Base-by-base conservation (phyloP, 2,329 filamentous ascomycete species). In the Coniochaeta hoffmannii region DNA sequence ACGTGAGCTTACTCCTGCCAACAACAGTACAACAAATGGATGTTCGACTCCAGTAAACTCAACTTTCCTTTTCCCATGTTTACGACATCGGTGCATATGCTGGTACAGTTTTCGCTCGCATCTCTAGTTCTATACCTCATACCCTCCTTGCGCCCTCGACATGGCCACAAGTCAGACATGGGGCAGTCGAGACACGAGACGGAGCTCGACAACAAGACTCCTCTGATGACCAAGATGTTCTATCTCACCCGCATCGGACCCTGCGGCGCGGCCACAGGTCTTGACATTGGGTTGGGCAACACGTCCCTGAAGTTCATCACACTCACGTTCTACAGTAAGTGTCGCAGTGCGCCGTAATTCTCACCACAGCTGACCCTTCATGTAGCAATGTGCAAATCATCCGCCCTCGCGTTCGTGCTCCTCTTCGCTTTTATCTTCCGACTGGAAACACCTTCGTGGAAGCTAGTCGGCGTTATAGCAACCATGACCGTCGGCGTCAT, bases 11-110 rank as follows among this genome's bases (percentile, higher is more conserved):
- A 69, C 61, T 14, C 26, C 10, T 6, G 22, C 46, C n/a, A 31
- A 52, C 61, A 93, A 52, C 61, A 94, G 87, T 99, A 97, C 78
- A 99, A 99, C 80, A 97, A 97, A 76, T 97, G 94, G 94, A 97
- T 99, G 93, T 97, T 99, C 73, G 89, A 89, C 65, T 81, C 87
- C 59, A 81, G 87, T 62, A 84, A 88, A 62, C 82, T 95, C 63
- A 87, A 97, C 71, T 99, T 99, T 69, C 86, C 89, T 53, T 97
- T 94, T 66, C 94, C 94, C 36, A 81, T 99, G 52, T 97, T 97
- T 72, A 96, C 92, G 11, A 99, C 94, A 3, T 89, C 90, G 60
- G 78, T 94, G 69, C 94, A 99, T 74, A 97, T 97, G 92, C 75
- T 92, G 22, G 91, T 99, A 52, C 94, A 99, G 69, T 97, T 97